Evolutionary conservation across 1,284 basidiomycete species (phyloP), one percentile per base, ranked within the genome.

Genomic region (Cryptococcus sp.): DNA sequence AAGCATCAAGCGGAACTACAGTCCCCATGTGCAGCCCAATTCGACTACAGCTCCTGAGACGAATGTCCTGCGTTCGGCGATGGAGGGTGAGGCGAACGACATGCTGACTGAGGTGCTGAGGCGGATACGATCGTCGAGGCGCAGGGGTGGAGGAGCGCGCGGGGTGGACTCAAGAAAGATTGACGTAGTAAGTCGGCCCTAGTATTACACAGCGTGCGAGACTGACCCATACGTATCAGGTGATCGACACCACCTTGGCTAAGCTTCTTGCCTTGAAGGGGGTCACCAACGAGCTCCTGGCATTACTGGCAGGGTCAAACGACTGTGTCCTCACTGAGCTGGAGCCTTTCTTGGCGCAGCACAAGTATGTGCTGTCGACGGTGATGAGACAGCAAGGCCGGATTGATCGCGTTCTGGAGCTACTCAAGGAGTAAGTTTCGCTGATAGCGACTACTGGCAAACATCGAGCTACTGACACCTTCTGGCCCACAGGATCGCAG

Each of bases 201-300:
- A 46, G 28, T 35, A 12, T 40, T 49, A 13, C 50, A 35, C n/a
- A 43, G 18, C 18, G 7, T 43, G 12, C 7, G 38, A 28, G 16
- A 18, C 45, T 46, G n/a, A 45, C 50, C 20, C 45, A 23, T 18
- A 39, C 18, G 6, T 23, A 42, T 9, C 64, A 89, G 86, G 82
- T 87, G 39, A 84, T 94, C 23, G 91, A 94, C 66, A 93, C 90
- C 0, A 85, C 87, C 0, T 82, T 94, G 0, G 86, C 84, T 16
- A 87, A 87, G 67, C 78, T 94, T 8, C 84, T 87, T 24, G 84
- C 86, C 0, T 80, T 84, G 55, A 77, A 79, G n/a, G 82, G 83
- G 42, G 84, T 84, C 56, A 83, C 82, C 1, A 73, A 81, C 13
- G 87, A 88, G 48, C 79, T 91, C 15, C 80, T 84, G 36, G 77